Percentiles rank a stretch among this genome's conserved stretches.
Evolutionary conservation across 768 basidiomycete species (phyloP).

Genomic region (Suillus luteus): DNA sequence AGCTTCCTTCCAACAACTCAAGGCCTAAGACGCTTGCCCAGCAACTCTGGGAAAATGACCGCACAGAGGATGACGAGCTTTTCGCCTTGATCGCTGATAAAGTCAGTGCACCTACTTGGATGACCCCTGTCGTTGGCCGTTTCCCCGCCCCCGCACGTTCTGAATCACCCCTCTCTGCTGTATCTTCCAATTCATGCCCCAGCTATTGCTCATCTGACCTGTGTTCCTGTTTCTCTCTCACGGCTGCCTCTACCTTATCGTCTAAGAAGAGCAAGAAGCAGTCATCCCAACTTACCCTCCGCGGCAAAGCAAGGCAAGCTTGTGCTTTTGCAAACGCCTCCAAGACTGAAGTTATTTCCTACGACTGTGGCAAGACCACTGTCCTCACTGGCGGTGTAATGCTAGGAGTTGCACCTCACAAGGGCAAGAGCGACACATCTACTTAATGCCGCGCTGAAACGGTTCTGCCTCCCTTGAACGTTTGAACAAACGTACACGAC

Average conservation of each 20-base stretch:
- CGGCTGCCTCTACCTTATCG: conserved; percentile 57
- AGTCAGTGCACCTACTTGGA: conserved; percentile 67
- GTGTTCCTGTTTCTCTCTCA: conserved; percentile 68
- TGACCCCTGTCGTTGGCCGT: conserved; percentile 60
- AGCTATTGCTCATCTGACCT: conserved; percentile 70
- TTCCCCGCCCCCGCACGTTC: conserved; percentile 56
- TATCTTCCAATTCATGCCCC: conserved; percentile 53
- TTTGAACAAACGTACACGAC: too few relatives aligned
- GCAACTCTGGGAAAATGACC: conserved; percentile 70
- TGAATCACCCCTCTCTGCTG: conserved; percentile 58
- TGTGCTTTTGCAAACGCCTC: conserved; percentile 73
- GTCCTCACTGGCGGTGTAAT: conserved; percentile 87
- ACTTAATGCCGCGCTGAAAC: conserved; percentile 59
- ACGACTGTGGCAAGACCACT: conserved; percentile 87
- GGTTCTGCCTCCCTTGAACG: conserved; percentile 3
- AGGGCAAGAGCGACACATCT: conserved; percentile 30
- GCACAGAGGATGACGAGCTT: conserved; percentile 69
- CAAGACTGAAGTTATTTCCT: conserved; percentile 80
- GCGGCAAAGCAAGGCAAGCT: conserved; percentile 66
- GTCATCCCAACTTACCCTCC: conserved; percentile 58
- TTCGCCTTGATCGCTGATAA: conserved; percentile 77
- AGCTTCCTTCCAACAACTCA: conserved; percentile 18
- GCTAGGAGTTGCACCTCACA: conserved; percentile 55
- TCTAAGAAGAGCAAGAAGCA: conserved; percentile 42
- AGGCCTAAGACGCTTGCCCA: conserved; percentile 67